phyloP scores from a whole-genome alignment of 805 yeast species.

The Metschnikowia proteae region DNA sequence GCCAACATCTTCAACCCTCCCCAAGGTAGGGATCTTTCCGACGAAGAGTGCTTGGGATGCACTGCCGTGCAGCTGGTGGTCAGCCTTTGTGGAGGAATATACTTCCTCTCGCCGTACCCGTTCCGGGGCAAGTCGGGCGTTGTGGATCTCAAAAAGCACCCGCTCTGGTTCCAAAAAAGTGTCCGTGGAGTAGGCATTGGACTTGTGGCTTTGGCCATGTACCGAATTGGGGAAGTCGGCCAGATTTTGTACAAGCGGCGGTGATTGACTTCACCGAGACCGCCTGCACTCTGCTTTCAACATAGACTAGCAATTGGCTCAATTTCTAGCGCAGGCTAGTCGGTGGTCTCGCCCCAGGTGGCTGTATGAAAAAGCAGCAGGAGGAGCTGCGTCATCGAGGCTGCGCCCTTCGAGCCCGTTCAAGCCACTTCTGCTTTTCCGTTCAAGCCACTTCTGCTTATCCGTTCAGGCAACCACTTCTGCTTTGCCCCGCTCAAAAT shows the following conservation, averaged over 20 bases:
- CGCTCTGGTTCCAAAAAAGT: slow-evolving; percentile 60
- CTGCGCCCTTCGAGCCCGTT: no score
- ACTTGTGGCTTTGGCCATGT: slow-evolving; percentile 53
- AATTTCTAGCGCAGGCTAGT: no score
- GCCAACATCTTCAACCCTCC: slow-evolving; percentile 51
- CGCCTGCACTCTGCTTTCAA: no score
- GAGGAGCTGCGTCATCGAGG: no score
- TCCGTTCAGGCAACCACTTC: no score
- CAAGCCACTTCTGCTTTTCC: no score
- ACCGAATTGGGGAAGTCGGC: slow-evolving; percentile 56
- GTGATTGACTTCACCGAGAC: background rate
- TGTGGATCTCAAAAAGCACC: slow-evolving; percentile 35
- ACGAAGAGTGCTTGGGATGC: slow-evolving; percentile 63
- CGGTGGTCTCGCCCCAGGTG: no score
- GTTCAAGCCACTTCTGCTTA: no score
- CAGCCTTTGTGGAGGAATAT: slow-evolving; percentile 58
- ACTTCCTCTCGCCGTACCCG: slow-evolving; percentile 54
- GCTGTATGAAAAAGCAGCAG: no score
- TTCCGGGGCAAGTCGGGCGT: slow-evolving; percentile 44
- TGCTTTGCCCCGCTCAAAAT: no score
- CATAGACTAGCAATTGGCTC: no score
- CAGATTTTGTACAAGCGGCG: slow-evolving; percentile 17
- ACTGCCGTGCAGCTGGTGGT: slow-evolving; percentile 60
- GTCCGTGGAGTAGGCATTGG: slow-evolving; percentile 53
- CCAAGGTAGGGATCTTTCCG: slow-evolving; percentile 37